Conservation (phyloP, 371 early-diverging fungal species). For the Smittium culicis region DNA sequence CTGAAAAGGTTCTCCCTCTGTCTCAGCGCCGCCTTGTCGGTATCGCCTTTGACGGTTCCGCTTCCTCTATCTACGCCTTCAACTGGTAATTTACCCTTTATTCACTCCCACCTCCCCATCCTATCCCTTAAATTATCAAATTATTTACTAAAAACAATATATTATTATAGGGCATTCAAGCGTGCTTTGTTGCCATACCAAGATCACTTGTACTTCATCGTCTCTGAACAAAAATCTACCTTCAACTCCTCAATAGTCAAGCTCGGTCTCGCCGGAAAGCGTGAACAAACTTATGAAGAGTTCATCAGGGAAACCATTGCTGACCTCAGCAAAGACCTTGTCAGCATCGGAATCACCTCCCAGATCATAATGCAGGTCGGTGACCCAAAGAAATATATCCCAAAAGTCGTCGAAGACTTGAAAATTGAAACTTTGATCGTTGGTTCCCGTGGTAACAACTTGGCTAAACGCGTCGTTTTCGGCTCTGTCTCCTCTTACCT, state of each 20-base stretch:
- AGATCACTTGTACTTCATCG: conserved; percentile 10
- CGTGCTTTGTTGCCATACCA: conserved; percentile 9
- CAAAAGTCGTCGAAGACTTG: background rate
- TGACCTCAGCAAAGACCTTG: conserved; percentile 6
- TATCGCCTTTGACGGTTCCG: conserved; percentile 11
- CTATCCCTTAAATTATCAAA: conserved; percentile 1
- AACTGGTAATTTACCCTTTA: conserved; percentile 5
- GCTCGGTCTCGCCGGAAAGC: background rate
- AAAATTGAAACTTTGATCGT: conserved; percentile 8
- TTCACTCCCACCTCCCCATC: background rate
- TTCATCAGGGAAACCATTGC: background rate
- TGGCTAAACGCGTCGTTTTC: conserved; percentile 5
- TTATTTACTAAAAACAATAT: conserved; percentile 24
- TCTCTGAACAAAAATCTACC: background rate
- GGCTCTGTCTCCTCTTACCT: conserved; percentile 12
- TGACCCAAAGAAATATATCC: conserved; percentile 11
- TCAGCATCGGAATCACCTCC: conserved; percentile 12
- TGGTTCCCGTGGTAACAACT: conserved; percentile 13
- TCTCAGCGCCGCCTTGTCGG: conserved; percentile 9
- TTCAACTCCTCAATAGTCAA: background rate
- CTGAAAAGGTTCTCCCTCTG: conserved; percentile 9
- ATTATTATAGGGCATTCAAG: conserved; percentile 12
- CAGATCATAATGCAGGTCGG: conserved; percentile 3
- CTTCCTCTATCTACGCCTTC: conserved; percentile 10
- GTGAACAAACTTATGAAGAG: background rate